Percentiles rank a stretch among this genome's conserved stretches.
These are phyloP conservation scores for Psidium friedrichsthalianum DNA, from an alignment of 345 rosid genomes.

Conservation along the genomic window DNA sequence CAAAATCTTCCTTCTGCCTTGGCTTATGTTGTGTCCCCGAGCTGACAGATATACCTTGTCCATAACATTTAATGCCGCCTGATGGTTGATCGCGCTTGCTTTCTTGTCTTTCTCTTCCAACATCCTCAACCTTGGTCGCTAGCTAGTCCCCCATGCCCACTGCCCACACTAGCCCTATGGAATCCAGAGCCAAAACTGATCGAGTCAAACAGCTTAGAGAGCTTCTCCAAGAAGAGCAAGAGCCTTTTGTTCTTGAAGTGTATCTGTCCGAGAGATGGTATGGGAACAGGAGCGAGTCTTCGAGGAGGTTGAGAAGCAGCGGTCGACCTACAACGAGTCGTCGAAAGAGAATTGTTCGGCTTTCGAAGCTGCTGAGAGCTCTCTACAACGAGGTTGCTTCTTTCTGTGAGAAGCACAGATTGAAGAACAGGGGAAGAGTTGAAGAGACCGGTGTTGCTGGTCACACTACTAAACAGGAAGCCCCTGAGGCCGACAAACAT, in stretches of 20 bases:
- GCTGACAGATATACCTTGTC: slow-evolving; percentile 23
- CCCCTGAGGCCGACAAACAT: slow-evolving; percentile 11
- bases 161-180: neutral
- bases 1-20: neutral
- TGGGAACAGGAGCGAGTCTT: neutral
- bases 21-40: slow-evolving; percentile 6
- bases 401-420: slow-evolving; percentile 3
- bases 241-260: slow-evolving; percentile 36
- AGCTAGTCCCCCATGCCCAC: neutral
- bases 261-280: slow-evolving; percentile 32
- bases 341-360: slow-evolving; percentile 7
- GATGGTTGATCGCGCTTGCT: slow-evolving; percentile 1
- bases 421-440: slow-evolving; percentile 4
- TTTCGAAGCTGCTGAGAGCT: slow-evolving; percentile 16
- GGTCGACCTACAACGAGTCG: neutral
- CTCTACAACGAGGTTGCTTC: slow-evolving; percentile 11
- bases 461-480: slow-evolving; percentile 1
- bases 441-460: slow-evolving; percentile 1
- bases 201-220: slow-evolving; percentile 32
- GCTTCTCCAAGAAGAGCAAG: slow-evolving; percentile 46
- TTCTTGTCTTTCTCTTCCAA: neutral
- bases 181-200: neutral
- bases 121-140: neutral
- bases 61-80: slow-evolving; percentile 9
- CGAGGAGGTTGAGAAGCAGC: neutral